Base-by-base conservation (phyloP, 2,329 filamentous ascomycete genomes). In the Hymenoscyphus repandus region DNA sequence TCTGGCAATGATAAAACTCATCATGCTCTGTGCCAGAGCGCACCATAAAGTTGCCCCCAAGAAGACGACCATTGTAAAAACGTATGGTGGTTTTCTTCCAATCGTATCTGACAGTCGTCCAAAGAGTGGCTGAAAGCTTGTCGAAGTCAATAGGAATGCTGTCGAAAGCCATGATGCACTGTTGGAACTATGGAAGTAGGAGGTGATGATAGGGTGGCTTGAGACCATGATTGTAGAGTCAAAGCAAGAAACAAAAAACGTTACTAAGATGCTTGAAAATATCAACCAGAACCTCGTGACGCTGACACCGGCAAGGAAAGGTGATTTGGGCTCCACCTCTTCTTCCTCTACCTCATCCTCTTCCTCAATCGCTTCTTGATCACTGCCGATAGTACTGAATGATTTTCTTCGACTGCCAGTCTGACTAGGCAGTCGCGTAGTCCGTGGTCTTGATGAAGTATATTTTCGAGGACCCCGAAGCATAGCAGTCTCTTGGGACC, bases 201-300 rank as follows among this genome's bases (percentile, higher is more conserved):
- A 90, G 0, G 87, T 90, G 54, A 92, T 90, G 51, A 88, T 85
- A 0, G 88, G 87, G 66, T 93, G 88, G 38, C 79, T 85, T 2
- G 86, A 89, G 4, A 86, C 86, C 86, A 92, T 90, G 58, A 92
- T 78, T 3, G 87, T 92, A 10, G 80, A 78, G 70, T 92, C 88
- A 63, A 92, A 91, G 64, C 75, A 82, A 32, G 72, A 70, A 13
- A 83, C 72, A 55, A 84, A 78, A 61, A 79, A 79, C 4, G 74
- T 73, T n/a, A 76, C 63, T 54, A 85, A 68, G 42, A 86, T 72
- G 45, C 78, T 77, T 5, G 69, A 58, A 62, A 86, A 87, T 50
- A 86, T 78, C 53, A 80, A 63, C 76, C 79, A 82, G 69, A 88
- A 87, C 20, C 52, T 54, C 30, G 75, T 72, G 6, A 69, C 64